Evolutionary conservation across 176 grass and related monocot genomes (phyloP), one percentile per base, ranked within the genome.

Genomic region (Phoenix roebelenii): DNA sequence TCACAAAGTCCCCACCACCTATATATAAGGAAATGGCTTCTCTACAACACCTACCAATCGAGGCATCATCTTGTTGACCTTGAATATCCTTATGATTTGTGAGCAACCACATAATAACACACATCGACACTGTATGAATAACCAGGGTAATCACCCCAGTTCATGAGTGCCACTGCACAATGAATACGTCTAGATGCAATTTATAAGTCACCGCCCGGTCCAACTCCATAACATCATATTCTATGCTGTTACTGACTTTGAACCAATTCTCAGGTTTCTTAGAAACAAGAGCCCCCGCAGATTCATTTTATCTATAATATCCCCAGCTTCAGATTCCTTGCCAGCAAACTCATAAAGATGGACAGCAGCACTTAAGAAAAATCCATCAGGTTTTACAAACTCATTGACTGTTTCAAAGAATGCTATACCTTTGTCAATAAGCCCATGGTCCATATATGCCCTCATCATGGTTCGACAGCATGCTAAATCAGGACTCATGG

Each of bases 381-480:
- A 91, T 39, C 84, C 82, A 50, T 97, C 93, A 57, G 84, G 87
- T 63, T 85, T 85, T 72, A 88, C 50, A 15, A 23, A 80, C 3
- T 35, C 22, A 0, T 61, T 23, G 2, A 61, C 66, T n/a, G 16
- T 76, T 74, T 91, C 78, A 18, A 85, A 91, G 25, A 97, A 73
- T 4, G 70, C 68, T 67, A 97, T 73, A 24, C 81, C 93, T 23
- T 91, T 64, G 5, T 81, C 67, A 3, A 88, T 30, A 17, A 66
- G 76, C 18, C 84, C 84, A 14, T 76, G 49, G 12, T 97, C 76
- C 49, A 97, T 50, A 44, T 78, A 85, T 16, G 65, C 66, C 73
- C 87, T 88, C 93, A 91, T 97, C 87, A 91, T 88, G 23, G 69
- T 65, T 53, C 93, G 62, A 57, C 81, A 85, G 65, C 81, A 97